A percentile compares a stretch with the other conserved stretches of the same genome.
These are phyloP conservation scores for Melocanna baccifera DNA, from an alignment of 176 grass and related monocot species.

Conservation along the genomic window DNA sequence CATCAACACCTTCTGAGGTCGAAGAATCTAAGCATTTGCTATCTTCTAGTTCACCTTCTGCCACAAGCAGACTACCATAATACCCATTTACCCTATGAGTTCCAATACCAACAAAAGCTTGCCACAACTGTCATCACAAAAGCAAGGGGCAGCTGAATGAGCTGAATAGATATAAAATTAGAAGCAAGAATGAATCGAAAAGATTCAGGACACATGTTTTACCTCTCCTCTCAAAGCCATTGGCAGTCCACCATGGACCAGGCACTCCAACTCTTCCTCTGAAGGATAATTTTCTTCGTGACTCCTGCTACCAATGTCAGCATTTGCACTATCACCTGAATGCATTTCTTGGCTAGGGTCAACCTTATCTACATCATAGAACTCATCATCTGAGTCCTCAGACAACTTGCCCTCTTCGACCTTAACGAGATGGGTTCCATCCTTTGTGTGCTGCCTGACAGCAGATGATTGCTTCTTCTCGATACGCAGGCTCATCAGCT, in stretches of 20 bases:
- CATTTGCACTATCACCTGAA: constrained; percentile 46
- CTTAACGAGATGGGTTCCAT: constrained; percentile 29
- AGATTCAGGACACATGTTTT: not conserved
- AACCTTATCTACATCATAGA: constrained; percentile 82
- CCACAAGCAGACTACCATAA: constrained; percentile 64
- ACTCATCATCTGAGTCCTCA: constrained; percentile 88
- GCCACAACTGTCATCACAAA: constrained; percentile 81
- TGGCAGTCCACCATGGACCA: constrained; percentile 88
- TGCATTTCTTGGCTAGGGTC: constrained; percentile 72
- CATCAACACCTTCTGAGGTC: constrained; percentile 37
- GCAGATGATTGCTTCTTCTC: constrained; percentile 47
- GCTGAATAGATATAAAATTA: constrained; percentile 17
- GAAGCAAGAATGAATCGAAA: constrained; percentile 11
- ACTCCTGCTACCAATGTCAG: constrained; percentile 30
- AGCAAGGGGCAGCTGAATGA: constrained; percentile 31
- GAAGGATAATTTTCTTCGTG: constrained; percentile 53
- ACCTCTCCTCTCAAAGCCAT: constrained; percentile 99
- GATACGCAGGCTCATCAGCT: constrained; percentile 71
- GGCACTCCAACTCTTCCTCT: constrained; percentile 84
- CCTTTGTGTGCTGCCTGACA: constrained; percentile 23
- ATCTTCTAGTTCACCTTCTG: constrained; percentile 41
- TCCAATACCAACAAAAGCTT: constrained; percentile 94
- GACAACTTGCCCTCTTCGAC: constrained; percentile 60
- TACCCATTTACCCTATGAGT: constrained; percentile 75
- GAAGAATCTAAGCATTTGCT: constrained; percentile 39